These are phyloP conservation scores for Fusarium sulawesiense DNA, from an alignment of 2,329 filamentous ascomycete genomes.

Conservation along the genomic window DNA sequence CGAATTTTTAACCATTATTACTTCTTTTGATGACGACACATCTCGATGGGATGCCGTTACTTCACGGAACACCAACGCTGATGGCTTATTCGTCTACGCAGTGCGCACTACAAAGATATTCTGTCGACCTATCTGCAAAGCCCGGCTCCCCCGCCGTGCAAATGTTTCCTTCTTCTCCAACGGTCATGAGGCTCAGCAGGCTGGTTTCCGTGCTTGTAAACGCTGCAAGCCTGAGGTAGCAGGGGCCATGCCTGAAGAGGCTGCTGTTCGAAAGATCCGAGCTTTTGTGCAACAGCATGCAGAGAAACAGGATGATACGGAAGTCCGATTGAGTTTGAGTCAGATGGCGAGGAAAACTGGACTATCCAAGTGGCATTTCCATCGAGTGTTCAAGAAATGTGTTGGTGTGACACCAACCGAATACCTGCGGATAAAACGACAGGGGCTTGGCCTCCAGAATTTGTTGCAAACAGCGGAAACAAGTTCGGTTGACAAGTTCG, in stretches of 20 bases:
- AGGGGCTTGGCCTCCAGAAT: conserved; percentile 4
- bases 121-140: conserved; percentile 70
- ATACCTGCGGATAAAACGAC: conserved; percentile 46
- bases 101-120: conserved; percentile 63
- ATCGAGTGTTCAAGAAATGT: conserved; percentile 67
- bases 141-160: conserved; percentile 68
- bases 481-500: conserved; percentile 26
- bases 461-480: conserved; percentile 2
- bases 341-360: conserved; percentile 63
- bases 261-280: conserved; percentile 56
- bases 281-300: conserved; percentile 49
- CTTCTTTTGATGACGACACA: conserved; percentile 47
- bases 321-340: conserved; percentile 52
- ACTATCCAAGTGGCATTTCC: conserved; percentile 68
- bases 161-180: conserved; percentile 68
- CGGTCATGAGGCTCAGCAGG: conserved; percentile 56
- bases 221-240: conserved; percentile 61
- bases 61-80: conserved; percentile 50
- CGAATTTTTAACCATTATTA: neutral
- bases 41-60: conserved; percentile 53
- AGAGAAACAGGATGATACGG: conserved; percentile 21
- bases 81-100: conserved; percentile 57
- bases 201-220: conserved; percentile 68
- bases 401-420: conserved; percentile 60
- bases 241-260: conserved; percentile 57